Base-by-base conservation (phyloP, 345 rosid genomes). In the Hibiscus syriacus region DNA sequence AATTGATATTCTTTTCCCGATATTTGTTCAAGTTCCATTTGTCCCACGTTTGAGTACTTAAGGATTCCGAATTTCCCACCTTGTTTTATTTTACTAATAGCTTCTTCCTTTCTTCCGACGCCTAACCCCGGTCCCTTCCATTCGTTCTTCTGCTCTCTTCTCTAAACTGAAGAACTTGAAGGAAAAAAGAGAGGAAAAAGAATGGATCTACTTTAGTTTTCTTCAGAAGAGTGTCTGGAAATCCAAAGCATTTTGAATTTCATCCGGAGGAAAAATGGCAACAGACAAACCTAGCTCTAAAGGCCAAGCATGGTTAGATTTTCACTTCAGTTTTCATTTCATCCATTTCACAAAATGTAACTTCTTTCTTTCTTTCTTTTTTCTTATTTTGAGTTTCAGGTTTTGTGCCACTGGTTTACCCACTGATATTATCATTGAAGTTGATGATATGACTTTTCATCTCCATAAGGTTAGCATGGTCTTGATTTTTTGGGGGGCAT, bases 391-490 rank as follows among this genome's bases (percentile, higher is more conserved):
- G 66, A 7, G 10, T 39, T 39, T 41, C 46, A 41, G 46, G 99
- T 91, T 94, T 67, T 94, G 96, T 75, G 85, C 97, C 14, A 84
- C 91, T 70, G 96, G 97, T 0, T 80, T 94, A 72, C 95, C 99
- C 2, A 94, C 93, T 66, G 97, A 94, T 82, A 85, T 94, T 77
- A 85, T 85, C 39, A 76, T 89, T 68, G 92, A 94, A 69, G 90
- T 94, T 0, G 90, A 83, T 8, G 96, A 89, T 58, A 94, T 94
- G 97, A 78, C 81, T 62, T 94, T 94, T 72, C 97, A 94, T 77
- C 95, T 94, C 72, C 99, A 91, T 70, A 94, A 94, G 92, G 99
- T 87, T 52, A 60, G 12, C 50, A 17, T 11, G 23, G 43, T 9
- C 32, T 25, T 36, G 6, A 26, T 12, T 39, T 26, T 23, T 49